Conservation (phyloP, 2,329 filamentous ascomycete genomes). For the Lithohypha guttulata region DNA sequence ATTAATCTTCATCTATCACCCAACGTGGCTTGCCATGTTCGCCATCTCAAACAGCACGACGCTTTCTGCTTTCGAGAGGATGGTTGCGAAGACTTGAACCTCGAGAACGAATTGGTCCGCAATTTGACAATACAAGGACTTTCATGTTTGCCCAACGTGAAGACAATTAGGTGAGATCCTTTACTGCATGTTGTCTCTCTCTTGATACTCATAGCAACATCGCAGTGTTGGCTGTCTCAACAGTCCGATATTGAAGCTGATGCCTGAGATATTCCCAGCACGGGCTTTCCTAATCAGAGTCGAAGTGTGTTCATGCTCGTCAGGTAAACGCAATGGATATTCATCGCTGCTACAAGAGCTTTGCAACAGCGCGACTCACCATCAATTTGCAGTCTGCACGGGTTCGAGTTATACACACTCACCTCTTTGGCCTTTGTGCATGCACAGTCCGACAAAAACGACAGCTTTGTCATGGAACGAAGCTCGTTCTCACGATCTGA, state of each 20-base stretch:
- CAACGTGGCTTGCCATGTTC: slow-evolving; percentile 9
- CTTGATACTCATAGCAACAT: neutral
- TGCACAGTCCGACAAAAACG: neutral
- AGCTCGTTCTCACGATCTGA: neutral
- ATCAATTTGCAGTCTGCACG: slow-evolving; percentile 4
- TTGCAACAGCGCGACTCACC: neutral
- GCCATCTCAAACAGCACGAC: slow-evolving; percentile 9
- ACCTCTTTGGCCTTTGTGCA: neutral
- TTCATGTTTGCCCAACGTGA: neutral
- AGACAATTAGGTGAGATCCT: neutral
- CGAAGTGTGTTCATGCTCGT: slow-evolving; percentile 1
- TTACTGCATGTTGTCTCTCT: no score
- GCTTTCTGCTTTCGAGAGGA: neutral
- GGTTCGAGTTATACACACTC: neutral
- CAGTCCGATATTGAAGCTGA: slow-evolving; percentile 2
- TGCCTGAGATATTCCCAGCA: neutral
- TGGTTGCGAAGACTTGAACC: slow-evolving; percentile 1
- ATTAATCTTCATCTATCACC: slow-evolving; percentile 1
- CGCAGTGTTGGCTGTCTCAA: slow-evolving; percentile 6
- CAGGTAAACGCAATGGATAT: neutral
- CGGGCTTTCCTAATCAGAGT: neutral
- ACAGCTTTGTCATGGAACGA: neutral
- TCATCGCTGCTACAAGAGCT: neutral
- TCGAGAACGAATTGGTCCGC: slow-evolving; percentile 6
- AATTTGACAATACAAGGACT: neutral